Conservation (phyloP, 805 yeast species). For the Lipomyces oligophaga region DNA sequence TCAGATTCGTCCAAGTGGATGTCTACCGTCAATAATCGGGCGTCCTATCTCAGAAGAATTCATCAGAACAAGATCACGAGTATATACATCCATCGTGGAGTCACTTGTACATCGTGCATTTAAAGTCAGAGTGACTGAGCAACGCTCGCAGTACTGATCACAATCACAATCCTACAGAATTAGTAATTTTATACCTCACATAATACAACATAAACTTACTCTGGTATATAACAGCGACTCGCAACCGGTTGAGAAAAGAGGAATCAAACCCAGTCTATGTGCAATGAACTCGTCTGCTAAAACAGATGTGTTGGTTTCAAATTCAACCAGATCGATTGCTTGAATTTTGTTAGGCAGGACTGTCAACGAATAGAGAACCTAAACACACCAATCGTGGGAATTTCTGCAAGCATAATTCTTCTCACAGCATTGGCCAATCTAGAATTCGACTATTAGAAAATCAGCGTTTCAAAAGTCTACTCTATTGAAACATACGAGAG, state of each 20-base stretch:
- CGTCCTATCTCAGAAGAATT: constrained; percentile 52
- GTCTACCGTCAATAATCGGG: constrained; percentile 61
- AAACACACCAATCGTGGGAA: constrained; percentile 67
- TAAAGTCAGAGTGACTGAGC: constrained; percentile 81
- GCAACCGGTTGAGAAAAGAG: constrained; percentile 77
- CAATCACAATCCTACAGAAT: constrained; percentile 75
- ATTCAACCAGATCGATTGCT: constrained; percentile 94
- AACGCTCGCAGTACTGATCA: constrained; percentile 93
- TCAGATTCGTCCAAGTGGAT: not conserved
- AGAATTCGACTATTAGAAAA: not conserved
- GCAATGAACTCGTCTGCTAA: constrained; percentile 95
- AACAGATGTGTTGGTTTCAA: constrained; percentile 88
- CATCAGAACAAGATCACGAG: constrained; percentile 63
- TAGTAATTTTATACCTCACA: not conserved
- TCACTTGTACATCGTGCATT: constrained; percentile 89
- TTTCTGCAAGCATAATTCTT: constrained; percentile 90
- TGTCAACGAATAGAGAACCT: not conserved
- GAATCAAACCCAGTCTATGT: constrained; percentile 89
- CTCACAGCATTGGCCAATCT: constrained; percentile 82
- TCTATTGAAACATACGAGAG: constrained; percentile 45
- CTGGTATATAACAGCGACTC: constrained; percentile 46
- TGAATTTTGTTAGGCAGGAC: not conserved
- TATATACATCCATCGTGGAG: constrained; percentile 82
- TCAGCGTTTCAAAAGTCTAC: not conserved
- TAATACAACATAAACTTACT: constrained; percentile 6